phyloP scores from a whole-genome alignment of 495 filamentous ascomycete species.

The Neurospora cerealis region DNA sequence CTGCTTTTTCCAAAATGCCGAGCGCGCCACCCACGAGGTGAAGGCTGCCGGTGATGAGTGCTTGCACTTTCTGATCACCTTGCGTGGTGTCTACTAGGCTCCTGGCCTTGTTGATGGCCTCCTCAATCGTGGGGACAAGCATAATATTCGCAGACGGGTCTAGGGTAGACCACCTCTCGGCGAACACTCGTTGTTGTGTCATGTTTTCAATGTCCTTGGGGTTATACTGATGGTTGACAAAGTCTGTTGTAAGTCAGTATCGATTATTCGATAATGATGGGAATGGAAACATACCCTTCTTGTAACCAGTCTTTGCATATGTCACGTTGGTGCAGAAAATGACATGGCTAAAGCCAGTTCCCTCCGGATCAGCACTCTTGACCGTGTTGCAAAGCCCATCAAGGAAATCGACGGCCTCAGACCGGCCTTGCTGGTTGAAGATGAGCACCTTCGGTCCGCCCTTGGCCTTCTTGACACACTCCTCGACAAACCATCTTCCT shows the following conservation, averaged over 20 bases:
- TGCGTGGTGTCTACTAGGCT: slow-evolving; percentile 26
- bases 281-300: slow-evolving; percentile 25
- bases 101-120: slow-evolving; percentile 63
- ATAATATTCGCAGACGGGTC: slow-evolving; percentile 50
- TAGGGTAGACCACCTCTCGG: slow-evolving; percentile 58
- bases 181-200: slow-evolving; percentile 65
- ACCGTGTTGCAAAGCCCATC: slow-evolving; percentile 51
- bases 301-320: slow-evolving; percentile 59
- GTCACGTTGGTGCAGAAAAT: slow-evolving; percentile 89
- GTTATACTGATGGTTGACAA: slow-evolving; percentile 67
- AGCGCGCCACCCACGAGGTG: slow-evolving; percentile 52
- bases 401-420: slow-evolving; percentile 63
- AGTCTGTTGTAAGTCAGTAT: slow-evolving; percentile 34
- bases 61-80: slow-evolving; percentile 28
- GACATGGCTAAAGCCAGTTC: slow-evolving; percentile 61
- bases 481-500: slow-evolving; percentile 62
- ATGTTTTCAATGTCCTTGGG: slow-evolving; percentile 55
- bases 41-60: slow-evolving; percentile 52
- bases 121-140: slow-evolving; percentile 73
- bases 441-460: slow-evolving; percentile 55
- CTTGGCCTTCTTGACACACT: slow-evolving; percentile 27
- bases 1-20: slow-evolving; percentile 34
- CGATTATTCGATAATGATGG: too few relatives aligned
- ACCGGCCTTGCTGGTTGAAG: slow-evolving; percentile 91
- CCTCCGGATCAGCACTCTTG: slow-evolving; percentile 25